A percentile compares a stretch with the other conserved stretches of the same genome.
phyloP scores from a whole-genome alignment of 495 filamentous ascomycete species.

The Hypoxylon rickii region DNA sequence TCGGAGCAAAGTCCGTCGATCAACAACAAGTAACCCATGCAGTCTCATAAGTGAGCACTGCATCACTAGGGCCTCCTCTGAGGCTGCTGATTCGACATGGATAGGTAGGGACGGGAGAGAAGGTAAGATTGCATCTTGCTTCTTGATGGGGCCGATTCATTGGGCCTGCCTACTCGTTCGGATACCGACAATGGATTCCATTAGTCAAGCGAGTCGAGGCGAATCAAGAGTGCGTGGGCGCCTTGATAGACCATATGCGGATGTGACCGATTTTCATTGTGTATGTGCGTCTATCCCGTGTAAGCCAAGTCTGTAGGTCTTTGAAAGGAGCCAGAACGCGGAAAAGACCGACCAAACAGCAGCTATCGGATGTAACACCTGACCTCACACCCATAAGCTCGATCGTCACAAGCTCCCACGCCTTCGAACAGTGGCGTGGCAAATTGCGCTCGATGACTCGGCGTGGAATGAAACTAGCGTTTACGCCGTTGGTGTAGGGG shows the following conservation, averaged over 20 bases:
- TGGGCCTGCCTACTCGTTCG: constrained; percentile 15
- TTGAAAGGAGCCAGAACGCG: constrained; percentile 23
- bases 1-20: constrained; percentile 6
- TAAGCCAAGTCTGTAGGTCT: constrained; percentile 28
- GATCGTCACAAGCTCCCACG: constrained; percentile 25
- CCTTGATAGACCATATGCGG: constrained; percentile 14
- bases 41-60: constrained; percentile 8
- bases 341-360: constrained; percentile 33
- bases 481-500: constrained; percentile 21
- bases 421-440: constrained; percentile 16
- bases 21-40: constrained; percentile 4
- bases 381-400: constrained; percentile 17
- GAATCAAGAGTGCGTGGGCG: constrained; percentile 5
- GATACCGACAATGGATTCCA: constrained; percentile 29
- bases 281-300: constrained; percentile 15
- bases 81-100: constrained; percentile 2
- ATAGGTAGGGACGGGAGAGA: not conserved
- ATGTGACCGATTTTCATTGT: constrained; percentile 1
- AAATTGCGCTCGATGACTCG: constrained; percentile 18
- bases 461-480: constrained; percentile 12
- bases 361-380: constrained; percentile 31
- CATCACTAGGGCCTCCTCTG: not conserved
- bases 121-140: not conserved
- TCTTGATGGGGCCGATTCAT: constrained; percentile 1
- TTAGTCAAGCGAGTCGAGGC: constrained; percentile 23